Conservation (phyloP, 768 basidiomycete genomes). For the Tylopilus plumbeoviolaceoides region DNA sequence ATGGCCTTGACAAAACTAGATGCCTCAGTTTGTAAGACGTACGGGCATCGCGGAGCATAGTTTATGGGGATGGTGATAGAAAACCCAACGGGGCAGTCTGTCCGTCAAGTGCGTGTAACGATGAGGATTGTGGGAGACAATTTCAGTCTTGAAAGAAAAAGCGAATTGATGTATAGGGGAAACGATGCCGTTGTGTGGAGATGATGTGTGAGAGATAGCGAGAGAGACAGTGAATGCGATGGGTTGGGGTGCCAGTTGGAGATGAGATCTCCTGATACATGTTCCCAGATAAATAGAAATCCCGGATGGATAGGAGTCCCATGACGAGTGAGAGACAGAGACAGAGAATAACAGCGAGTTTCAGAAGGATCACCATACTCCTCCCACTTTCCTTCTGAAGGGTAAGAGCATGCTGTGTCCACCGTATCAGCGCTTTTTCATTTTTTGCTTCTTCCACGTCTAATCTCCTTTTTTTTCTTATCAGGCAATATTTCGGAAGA, state of each 20-base stretch:
- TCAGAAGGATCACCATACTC: slow-evolving; percentile 18
- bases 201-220: slow-evolving; percentile 25
- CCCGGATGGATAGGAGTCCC: slow-evolving; percentile 29
- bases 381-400: slow-evolving; percentile 20
- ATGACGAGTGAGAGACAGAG: slow-evolving; percentile 21
- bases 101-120: slow-evolving; percentile 20
- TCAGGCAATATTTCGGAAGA: slow-evolving; percentile 4
- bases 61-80: slow-evolving; percentile 9
- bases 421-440: slow-evolving; percentile 4
- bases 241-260: slow-evolving; percentile 23
- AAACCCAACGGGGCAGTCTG: slow-evolving; percentile 16
- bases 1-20: slow-evolving; percentile 4
- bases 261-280: slow-evolving; percentile 28
- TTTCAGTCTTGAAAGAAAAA: slow-evolving; percentile 16
- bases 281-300: slow-evolving; percentile 33
- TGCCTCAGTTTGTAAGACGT: slow-evolving; percentile 8
- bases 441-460: slow-evolving; percentile 5
- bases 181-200: slow-evolving; percentile 28
- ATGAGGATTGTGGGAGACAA: slow-evolving; percentile 10
- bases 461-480: slow-evolving; percentile 1
- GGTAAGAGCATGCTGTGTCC: slow-evolving; percentile 20
- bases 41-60: slow-evolving; percentile 13
- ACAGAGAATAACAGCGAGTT: slow-evolving; percentile 11
- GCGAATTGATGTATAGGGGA: slow-evolving; percentile 17
- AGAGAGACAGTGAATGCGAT: slow-evolving; percentile 22